Evolutionary conservation across 768 basidiomycete genomes (phyloP).

Genomic region (Tricholomella constricta): DNA sequence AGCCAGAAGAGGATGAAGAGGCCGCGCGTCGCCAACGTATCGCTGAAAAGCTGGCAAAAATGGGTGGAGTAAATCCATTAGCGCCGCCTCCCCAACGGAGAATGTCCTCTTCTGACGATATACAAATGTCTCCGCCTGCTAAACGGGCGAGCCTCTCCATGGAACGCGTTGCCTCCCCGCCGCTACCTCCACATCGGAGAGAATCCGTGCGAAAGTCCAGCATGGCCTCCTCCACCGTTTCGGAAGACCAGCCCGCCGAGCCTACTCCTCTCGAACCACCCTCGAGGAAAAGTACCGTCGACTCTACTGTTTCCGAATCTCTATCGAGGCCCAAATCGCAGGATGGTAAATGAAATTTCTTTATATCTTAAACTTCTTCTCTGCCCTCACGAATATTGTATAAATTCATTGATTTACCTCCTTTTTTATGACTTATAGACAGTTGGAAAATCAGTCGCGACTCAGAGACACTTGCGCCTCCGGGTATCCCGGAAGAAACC

Average conservation of each 20-base stretch:
- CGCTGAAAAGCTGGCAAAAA: constrained; percentile 63
- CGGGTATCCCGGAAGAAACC: constrained; percentile 11
- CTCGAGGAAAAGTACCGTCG: constrained; percentile 8
- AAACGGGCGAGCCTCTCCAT: constrained; percentile 13
- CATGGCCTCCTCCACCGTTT: background rate
- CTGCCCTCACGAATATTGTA: constrained; percentile 18
- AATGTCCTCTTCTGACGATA: constrained; percentile 18
- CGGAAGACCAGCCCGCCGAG: background rate
- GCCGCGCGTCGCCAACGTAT: constrained; percentile 56
- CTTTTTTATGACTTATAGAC: constrained; percentile 17
- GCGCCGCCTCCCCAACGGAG: constrained; percentile 26
- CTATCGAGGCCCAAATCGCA: constrained; percentile 11
- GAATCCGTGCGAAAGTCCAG: constrained; percentile 8
- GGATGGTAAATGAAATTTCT: constrained; percentile 26
- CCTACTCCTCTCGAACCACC: background rate
- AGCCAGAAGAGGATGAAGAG: constrained; percentile 54
- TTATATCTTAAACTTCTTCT: constrained; percentile 19
- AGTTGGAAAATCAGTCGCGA: constrained; percentile 10
- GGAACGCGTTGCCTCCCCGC: constrained; percentile 7
- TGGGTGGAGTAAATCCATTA: constrained; percentile 68
- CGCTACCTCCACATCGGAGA: constrained; percentile 10
- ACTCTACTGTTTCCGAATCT: constrained; percentile 1
- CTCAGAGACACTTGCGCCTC: constrained; percentile 2
- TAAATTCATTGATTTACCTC: constrained; percentile 31
- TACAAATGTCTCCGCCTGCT: constrained; percentile 4